Evolutionary conservation across 768 basidiomycete species (phyloP).

Genomic region (Termitomyces sp.): DNA sequence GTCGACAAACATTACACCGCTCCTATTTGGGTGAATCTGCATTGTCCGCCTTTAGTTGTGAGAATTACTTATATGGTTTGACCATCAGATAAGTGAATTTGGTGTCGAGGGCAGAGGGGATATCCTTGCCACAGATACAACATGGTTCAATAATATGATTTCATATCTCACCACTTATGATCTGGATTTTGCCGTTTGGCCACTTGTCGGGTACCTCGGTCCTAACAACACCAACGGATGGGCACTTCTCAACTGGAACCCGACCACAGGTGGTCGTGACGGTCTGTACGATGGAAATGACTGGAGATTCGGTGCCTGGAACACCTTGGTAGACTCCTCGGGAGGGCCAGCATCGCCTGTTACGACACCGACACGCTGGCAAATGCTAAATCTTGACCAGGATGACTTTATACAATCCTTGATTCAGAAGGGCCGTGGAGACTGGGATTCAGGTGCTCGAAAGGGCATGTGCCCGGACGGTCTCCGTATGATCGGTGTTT

Average conservation of each 20-base stretch:
- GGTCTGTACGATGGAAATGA: conserved; percentile 14
- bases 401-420: conserved; percentile 13
- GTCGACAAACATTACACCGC: conserved; percentile 13
- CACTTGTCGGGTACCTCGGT: conserved; percentile 12
- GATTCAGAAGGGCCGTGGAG: conserved; percentile 6
- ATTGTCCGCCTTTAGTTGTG: neutral
- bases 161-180: conserved; percentile 11
- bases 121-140: conserved; percentile 1
- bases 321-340: conserved; percentile 3
- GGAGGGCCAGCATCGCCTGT: conserved; percentile 1
- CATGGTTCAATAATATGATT: conserved; percentile 13
- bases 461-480: conserved; percentile 17
- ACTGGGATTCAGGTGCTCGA: conserved; percentile 14
- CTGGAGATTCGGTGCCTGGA: conserved; percentile 10
- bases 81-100: conserved; percentile 14
- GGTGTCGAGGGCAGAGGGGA: conserved; percentile 11
- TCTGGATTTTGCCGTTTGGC: conserved; percentile 15
- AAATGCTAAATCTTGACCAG: conserved; percentile 15
- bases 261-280: conserved; percentile 6
- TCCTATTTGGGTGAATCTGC: conserved; percentile 9
- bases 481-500: conserved; percentile 14
- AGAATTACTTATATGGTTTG: neutral
- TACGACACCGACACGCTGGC: conserved; percentile 8
- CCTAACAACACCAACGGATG: conserved; percentile 12
- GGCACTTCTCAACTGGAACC: conserved; percentile 15